Conservation (phyloP, 2,329 filamentous ascomycete genomes). For the Aspergillus latus region DNA sequence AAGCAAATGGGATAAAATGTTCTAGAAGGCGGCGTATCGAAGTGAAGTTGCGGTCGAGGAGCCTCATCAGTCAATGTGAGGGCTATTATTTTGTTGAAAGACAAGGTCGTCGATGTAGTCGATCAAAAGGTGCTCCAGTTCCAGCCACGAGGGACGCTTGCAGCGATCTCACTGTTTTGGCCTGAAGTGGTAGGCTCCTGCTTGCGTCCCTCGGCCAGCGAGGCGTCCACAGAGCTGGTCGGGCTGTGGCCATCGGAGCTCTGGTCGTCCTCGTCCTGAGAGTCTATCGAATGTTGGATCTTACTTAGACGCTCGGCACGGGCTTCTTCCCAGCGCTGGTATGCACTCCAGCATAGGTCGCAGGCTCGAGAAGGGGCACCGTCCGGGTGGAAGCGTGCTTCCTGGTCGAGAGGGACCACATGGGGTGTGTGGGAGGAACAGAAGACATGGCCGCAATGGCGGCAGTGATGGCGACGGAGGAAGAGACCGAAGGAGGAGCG, state of each 20-base stretch:
- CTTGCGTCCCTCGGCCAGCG: constrained; percentile 26
- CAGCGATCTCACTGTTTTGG: constrained; percentile 48
- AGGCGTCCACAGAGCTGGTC: constrained; percentile 24
- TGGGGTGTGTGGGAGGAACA: constrained; percentile 60
- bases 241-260: constrained; percentile 22
- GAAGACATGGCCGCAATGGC: constrained; percentile 66
- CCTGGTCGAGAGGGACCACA: constrained; percentile 61
- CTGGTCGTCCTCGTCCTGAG: constrained; percentile 34
- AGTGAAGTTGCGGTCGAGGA: constrained; percentile 9
- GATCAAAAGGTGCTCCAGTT: constrained; percentile 62
- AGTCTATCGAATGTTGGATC: constrained; percentile 42
- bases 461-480: constrained; percentile 65
- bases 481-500: constrained; percentile 60
- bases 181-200: constrained; percentile 21
- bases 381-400: constrained; percentile 62
- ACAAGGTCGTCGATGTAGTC: constrained; percentile 1
- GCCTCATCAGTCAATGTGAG: constrained; percentile 9
- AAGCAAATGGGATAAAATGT: constrained; percentile 15
- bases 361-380: constrained; percentile 58
- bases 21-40: constrained; percentile 20
- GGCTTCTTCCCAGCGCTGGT: constrained; percentile 55
- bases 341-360: constrained; percentile 61
- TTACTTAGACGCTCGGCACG: constrained; percentile 53
- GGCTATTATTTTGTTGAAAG: constrained; percentile 50
- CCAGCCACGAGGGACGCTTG: constrained; percentile 59